Base-by-base conservation (phyloP, 148 eudicot genomes). In the Rhododendron kiyosumense region DNA sequence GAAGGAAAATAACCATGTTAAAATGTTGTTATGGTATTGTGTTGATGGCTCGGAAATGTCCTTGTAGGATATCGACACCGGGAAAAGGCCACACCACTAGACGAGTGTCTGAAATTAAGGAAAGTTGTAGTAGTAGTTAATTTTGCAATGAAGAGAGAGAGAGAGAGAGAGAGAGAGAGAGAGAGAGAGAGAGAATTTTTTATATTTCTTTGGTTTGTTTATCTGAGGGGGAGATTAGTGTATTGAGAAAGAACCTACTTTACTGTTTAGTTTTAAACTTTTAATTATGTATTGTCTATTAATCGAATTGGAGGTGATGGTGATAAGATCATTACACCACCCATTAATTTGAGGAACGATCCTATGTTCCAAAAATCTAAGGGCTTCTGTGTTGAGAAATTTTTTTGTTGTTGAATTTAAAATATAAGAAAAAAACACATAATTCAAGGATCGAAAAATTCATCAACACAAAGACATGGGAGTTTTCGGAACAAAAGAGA, bases 271-370 rank as follows among this genome's bases (percentile, higher is more conserved):
- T 7, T 63, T 20, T 63, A n/a, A n/a, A 57, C 30, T 7, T 63
- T 20, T 11, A 69, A 28, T 69, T 11, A 71, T 14, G 73, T 8
- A 26, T 7, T 65, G 73, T 51, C 22, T 54, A 17, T 7, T 24
- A 84, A 32, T 4, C 24, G 22, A 18, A 74, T 71, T 84, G 63
- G 52, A 48, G 34, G 41, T 17, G 81, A 51, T 32, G 49, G 85
- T 83, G 85, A 83, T 83, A 79, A 20, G 85, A 83, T 83, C 63
- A 80, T 52, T 48, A 14, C 22, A 30, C 63, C 57, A 46, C 10
- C 13, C 2, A 26, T 18, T 52, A 52, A 52, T 52, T 52, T 41
- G 45, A 41, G 45, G 7, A 7, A 0, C 7, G 7, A 41, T 41
- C 7, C 1, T 41, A 0, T 41, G 1, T 5, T 1, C 1, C 7